These are phyloP conservation scores for Ensete glaucum DNA, from an alignment of 176 grass and related monocot genomes.

Conservation along the genomic window DNA sequence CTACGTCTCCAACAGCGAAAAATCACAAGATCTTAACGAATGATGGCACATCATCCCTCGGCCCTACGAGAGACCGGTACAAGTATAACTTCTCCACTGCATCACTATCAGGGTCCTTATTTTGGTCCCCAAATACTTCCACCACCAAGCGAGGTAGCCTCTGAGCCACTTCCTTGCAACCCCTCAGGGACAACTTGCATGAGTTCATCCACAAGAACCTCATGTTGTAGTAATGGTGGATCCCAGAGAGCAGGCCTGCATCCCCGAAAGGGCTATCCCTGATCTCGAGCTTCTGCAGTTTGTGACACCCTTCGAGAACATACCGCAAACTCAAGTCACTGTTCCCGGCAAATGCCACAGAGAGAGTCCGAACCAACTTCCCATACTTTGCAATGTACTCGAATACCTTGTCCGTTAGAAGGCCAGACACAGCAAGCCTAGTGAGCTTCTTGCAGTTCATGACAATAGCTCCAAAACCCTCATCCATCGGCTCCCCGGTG, in stretches of 20 bases:
- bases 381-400: conserved; percentile 72
- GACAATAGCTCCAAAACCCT: conserved; percentile 85
- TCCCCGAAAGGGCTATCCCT: conserved; percentile 85
- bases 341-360: conserved; percentile 74
- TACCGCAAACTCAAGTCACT: conserved; percentile 52
- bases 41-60: conserved; percentile 61
- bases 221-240: conserved; percentile 88
- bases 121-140: conserved; percentile 53
- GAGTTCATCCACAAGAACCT: conserved; percentile 87
- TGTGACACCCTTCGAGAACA: conserved; percentile 66
- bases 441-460: conserved; percentile 80
- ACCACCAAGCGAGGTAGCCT: conserved; percentile 62
- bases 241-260: conserved; percentile 55
- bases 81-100: conserved; percentile 77
- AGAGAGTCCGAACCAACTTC: conserved; percentile 73
- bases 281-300: conserved; percentile 97
- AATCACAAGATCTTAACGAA: conserved; percentile 75
- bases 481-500: conserved; percentile 68
- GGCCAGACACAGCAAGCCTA: conserved; percentile 79
- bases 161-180: conserved; percentile 74
- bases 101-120: conserved; percentile 24
- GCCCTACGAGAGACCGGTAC: conserved; percentile 83
- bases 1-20: neutral
- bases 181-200: conserved; percentile 58
- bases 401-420: conserved; percentile 72